Base-by-base conservation (phyloP, 306 rosid species). In the Lathyrus tuberosus region DNA sequence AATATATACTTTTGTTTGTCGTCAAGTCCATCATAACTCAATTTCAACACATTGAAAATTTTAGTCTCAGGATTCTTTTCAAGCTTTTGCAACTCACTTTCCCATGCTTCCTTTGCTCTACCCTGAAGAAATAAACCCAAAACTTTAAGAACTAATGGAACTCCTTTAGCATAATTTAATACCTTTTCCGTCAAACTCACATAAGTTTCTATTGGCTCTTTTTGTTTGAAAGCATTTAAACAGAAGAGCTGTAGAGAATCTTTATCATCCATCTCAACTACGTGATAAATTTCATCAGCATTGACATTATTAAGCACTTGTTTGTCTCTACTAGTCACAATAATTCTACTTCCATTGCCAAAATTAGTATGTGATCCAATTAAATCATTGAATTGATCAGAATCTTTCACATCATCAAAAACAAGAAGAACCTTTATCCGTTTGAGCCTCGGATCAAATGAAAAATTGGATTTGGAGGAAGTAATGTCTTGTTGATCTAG, bases 101-200 rank as follows among this genome's bases (percentile, higher is more conserved):
- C 54, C 87, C 87, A 84, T 15, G 38, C 20, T 31, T 41, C 37
- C 18, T 2, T 20, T 33, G 14, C 6, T 46, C 58, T 81, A 0
- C 4, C 44, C 10, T 12, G 5, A 37, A 84, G 67, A 11, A 62
- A 10, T 5, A 37, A 44, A 5, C 88, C 88, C 61, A 83, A 76
- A 68, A 79, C 74, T 44, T 38, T n/a, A 18, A 83, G 68, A 43
- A 61, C 75, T 20, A 76, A 42, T 6, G 86, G 86, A 76, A 67
- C 24, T 9, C 86, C 77, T 30, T 35, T 13, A 4, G 80, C 69
- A 73, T 76, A 72, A 5, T 13, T 15, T 7, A 79, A 24, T 1
- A 53, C 68, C 75, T 46, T 14, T 40, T 22, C 12, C 3, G 70
- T 26, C 6, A 79, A 13, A 10, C 40, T 13, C 30, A 10, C 1